phyloP scores from a whole-genome alignment of 225 moss, liverwort and hornwort species.

The Ulota crispa region DNA sequence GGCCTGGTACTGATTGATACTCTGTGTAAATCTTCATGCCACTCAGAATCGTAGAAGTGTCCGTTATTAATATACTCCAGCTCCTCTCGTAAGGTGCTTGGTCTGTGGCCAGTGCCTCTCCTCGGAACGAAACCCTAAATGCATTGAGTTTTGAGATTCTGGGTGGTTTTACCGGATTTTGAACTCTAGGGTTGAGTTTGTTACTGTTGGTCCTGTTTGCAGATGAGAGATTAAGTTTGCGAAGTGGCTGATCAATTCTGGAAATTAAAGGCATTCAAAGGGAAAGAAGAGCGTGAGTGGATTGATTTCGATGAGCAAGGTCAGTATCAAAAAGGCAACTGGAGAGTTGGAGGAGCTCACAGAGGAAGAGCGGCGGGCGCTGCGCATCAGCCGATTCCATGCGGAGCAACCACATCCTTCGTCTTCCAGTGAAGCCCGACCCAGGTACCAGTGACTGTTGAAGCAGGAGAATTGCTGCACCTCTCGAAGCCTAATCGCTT shows the following conservation, averaged over 20 bases:
- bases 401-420: constrained; percentile 50
- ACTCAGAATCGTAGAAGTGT: background rate
- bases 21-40: background rate
- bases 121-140: constrained; percentile 1
- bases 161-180: background rate
- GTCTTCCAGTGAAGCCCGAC: constrained; percentile 38
- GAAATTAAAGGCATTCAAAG: background rate
- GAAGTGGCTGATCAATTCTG: background rate
- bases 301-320: constrained; percentile 47
- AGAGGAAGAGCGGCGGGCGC: constrained; percentile 89
- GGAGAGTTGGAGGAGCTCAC: constrained; percentile 77
- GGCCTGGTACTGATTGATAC: background rate
- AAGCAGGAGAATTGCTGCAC: background rate
- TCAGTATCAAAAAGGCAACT: constrained; percentile 50
- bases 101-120: background rate
- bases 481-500: background rate
- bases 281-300: background rate
- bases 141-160: background rate
- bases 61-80: background rate
- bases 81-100: background rate
- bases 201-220: background rate
- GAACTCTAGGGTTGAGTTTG: background rate
- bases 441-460: constrained; percentile 30
- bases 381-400: constrained; percentile 90
- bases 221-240: background rate